phyloP scores from a whole-genome alignment of 192 early-diverging fungal species.

The Coemansia sp. region DNA sequence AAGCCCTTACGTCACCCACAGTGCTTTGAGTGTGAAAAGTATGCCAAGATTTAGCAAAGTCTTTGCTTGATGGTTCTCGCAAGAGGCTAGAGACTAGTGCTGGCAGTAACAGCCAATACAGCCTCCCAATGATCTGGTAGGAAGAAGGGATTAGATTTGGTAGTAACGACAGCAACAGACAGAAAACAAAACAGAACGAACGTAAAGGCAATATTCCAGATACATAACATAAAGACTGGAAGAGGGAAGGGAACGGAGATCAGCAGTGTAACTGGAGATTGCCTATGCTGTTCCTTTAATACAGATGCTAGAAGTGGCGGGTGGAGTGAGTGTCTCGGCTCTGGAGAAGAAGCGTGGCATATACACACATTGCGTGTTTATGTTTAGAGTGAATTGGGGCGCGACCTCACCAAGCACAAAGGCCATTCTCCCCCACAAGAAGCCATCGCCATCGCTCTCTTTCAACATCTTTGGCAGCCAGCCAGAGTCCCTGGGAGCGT shows the following conservation, averaged over 20 bases:
- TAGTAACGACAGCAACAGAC: slow-evolving; percentile 4
- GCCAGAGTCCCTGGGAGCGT: background rate
- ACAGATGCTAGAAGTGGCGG: background rate
- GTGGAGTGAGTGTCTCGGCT: background rate
- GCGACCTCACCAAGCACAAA: background rate
- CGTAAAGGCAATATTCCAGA: background rate
- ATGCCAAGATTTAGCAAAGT: slow-evolving; percentile 19
- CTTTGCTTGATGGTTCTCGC: background rate
- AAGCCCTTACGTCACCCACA: background rate
- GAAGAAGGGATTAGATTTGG: background rate
- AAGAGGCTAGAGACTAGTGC: background rate
- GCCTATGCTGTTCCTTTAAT: background rate
- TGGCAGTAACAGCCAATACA: slow-evolving; percentile 27
- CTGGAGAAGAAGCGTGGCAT: background rate
- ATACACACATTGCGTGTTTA: background rate
- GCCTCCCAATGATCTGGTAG: background rate
- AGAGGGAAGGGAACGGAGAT: background rate
- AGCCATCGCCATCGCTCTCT: background rate
- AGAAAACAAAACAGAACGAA: background rate
- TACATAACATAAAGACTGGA: background rate
- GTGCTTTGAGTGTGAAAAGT: slow-evolving; percentile 17
- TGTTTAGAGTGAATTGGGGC: background rate
- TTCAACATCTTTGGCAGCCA: background rate
- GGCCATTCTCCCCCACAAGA: background rate
- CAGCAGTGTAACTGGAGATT: background rate